Conservation (phyloP, 805 yeast species). For the Hanseniaspora occidentalis region DNA sequence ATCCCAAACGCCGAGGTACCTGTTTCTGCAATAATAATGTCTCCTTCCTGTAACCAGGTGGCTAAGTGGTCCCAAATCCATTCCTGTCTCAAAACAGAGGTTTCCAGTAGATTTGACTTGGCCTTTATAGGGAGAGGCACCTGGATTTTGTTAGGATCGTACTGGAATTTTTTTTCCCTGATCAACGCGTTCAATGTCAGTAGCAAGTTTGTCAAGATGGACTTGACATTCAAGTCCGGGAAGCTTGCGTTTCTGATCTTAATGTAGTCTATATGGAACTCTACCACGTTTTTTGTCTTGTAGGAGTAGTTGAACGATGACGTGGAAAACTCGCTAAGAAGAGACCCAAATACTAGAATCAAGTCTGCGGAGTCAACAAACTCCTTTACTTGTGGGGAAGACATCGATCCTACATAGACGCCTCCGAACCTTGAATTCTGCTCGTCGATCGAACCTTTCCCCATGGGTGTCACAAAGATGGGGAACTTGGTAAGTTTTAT, state of each 20-base stretch:
- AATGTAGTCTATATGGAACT: slow-evolving; percentile 44
- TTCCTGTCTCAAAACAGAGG: slow-evolving; percentile 25
- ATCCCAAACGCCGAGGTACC: slow-evolving; percentile 57
- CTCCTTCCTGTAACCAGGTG: slow-evolving; percentile 41
- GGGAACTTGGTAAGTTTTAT: slow-evolving; percentile 36
- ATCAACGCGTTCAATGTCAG: slow-evolving; percentile 29
- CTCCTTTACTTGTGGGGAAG: slow-evolving; percentile 33
- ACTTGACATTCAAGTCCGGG: slow-evolving; percentile 43
- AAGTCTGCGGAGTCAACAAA: slow-evolving; percentile 44
- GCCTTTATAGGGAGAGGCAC: slow-evolving; percentile 17
- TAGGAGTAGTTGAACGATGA: slow-evolving; percentile 43
- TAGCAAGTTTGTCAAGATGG: slow-evolving; percentile 21
- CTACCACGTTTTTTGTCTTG: slow-evolving; percentile 40
- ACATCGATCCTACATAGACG: slow-evolving; percentile 46
- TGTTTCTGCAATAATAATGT: slow-evolving; percentile 48
- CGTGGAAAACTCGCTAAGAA: slow-evolving; percentile 45
- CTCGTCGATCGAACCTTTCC: slow-evolving; percentile 61
- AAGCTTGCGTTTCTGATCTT: slow-evolving; percentile 39
- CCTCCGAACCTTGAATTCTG: slow-evolving; percentile 46
- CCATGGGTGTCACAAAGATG: slow-evolving; percentile 39
- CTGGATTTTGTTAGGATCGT: slow-evolving; percentile 7
- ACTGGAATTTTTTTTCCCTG: slow-evolving; percentile 7
- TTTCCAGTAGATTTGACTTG: slow-evolving; percentile 12
- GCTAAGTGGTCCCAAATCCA: slow-evolving; percentile 41
- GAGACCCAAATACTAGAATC: slow-evolving; percentile 52